Conservation (phyloP, 768 basidiomycete species). For the Coprinopsis cinerea region DNA sequence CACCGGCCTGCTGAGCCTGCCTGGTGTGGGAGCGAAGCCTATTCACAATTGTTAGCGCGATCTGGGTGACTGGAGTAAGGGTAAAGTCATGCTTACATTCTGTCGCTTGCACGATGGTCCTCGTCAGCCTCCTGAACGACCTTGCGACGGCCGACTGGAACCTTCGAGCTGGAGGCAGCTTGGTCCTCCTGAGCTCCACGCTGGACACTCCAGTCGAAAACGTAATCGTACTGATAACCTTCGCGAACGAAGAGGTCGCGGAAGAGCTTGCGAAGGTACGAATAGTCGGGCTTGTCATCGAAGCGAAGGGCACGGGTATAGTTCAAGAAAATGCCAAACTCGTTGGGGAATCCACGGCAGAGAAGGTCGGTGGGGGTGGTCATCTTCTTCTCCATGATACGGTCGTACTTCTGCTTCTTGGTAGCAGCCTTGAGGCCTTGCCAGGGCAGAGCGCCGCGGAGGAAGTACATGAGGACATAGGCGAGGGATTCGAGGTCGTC, state of each 20-base stretch:
- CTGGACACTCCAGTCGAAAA: slow-evolving; percentile 98
- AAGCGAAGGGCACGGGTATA: slow-evolving; percentile 98
- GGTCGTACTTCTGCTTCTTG: slow-evolving; percentile 99
- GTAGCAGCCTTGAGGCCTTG: slow-evolving; percentile 99
- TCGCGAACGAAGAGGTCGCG: slow-evolving; percentile 95
- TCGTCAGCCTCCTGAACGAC: slow-evolving; percentile 76
- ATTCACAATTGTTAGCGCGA: slow-evolving; percentile 13
- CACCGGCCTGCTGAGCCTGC: slow-evolving; percentile 63
- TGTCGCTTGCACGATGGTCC: slow-evolving; percentile 73
- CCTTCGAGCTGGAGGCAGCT: slow-evolving; percentile 56
- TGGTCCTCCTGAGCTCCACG: slow-evolving; percentile 65
- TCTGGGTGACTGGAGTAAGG: slow-evolving; percentile 7
- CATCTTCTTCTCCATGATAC: slow-evolving; percentile 99
- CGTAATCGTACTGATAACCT: slow-evolving; percentile 98
- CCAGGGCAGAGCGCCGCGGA: slow-evolving; percentile 97
- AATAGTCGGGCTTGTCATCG: slow-evolving; percentile 99
- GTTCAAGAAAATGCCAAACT: slow-evolving; percentile 98
- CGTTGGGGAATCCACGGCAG: slow-evolving; percentile 99
- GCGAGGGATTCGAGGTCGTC: slow-evolving; percentile 98
- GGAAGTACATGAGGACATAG: slow-evolving; percentile 99
- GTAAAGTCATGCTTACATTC: slow-evolving; percentile 56
- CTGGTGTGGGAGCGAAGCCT: slow-evolving; percentile 88
- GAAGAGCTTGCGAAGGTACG: slow-evolving; percentile 99
- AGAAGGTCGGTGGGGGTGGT: slow-evolving; percentile 95
- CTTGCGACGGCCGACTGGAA: slow-evolving; percentile 62